Evolutionary conservation across 2,329 filamentous ascomycete species (phyloP).

Genomic region (Claviceps sp.): DNA sequence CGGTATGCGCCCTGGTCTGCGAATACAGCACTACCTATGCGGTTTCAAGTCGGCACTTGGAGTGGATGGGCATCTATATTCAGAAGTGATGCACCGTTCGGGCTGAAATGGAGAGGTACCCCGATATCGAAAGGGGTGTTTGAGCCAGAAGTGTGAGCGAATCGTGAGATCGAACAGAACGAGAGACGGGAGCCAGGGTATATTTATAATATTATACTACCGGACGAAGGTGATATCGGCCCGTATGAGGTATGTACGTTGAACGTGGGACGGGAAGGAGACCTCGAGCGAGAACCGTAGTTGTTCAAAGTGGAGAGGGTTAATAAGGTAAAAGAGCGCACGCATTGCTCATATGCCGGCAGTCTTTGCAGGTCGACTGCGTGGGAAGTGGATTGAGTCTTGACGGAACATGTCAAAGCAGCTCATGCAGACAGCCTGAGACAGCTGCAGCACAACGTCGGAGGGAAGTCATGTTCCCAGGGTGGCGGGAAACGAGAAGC

Average conservation of each 20-base stretch:
- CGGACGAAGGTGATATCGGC: conserved; percentile 12
- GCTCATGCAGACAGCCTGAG: background rate
- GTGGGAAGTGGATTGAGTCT: background rate
- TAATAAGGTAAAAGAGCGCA: background rate
- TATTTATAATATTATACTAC: conserved; percentile 3
- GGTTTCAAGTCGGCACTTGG: background rate
- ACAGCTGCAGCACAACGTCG: conserved; percentile 14
- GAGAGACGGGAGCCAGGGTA: conserved; percentile 1
- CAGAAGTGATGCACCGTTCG: background rate
- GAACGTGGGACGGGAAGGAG: conserved; percentile 9
- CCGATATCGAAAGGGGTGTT: background rate
- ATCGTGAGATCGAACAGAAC: background rate
- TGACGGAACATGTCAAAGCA: background rate
- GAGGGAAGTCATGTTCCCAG: conserved; percentile 36
- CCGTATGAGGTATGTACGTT: conserved; percentile 3
- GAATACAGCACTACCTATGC: background rate
- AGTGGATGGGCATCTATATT: background rate
- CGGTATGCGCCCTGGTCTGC: background rate
- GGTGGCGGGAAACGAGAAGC: conserved; percentile 31
- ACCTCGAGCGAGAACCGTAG: conserved; percentile 1
- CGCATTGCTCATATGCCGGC: too few relatives aligned
- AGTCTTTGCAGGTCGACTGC: background rate
- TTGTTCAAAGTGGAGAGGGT: background rate
- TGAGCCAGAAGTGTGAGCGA: background rate
- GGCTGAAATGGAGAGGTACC: background rate